Evolutionary conservation across 352 stramenopile species (phyloP).

Genomic region (Peronospora belbahrii): DNA sequence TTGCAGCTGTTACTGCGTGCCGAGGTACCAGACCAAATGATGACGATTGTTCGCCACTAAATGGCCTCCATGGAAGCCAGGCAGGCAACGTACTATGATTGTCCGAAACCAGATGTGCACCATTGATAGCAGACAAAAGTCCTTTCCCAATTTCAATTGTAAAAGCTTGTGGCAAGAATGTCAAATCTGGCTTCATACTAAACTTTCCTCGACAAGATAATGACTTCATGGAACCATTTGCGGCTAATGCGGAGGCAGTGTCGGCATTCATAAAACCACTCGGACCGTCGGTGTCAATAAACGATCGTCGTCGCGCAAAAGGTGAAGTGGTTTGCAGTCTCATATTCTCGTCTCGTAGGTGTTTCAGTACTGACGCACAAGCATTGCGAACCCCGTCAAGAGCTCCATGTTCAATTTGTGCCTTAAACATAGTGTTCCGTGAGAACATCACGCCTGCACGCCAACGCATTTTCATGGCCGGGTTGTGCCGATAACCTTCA

Average conservation of each 20-base stretch:
- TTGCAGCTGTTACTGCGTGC: conserved; percentile 4
- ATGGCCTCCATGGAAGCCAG: conserved; percentile 40
- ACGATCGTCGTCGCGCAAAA: conserved; percentile 4
- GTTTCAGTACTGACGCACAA: conserved; percentile 15
- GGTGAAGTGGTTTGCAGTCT: conserved; percentile 3
- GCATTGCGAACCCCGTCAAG: conserved; percentile 23
- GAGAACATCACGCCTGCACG: conserved; percentile 26
- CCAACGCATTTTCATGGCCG: conserved; percentile 18
- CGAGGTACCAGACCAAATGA: conserved; percentile 5
- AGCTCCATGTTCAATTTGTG: conserved; percentile 24
- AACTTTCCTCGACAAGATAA: conserved; percentile 5
- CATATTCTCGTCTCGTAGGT: conserved; percentile 11
- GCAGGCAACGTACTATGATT: conserved; percentile 29
- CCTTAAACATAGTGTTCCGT: conserved; percentile 20
- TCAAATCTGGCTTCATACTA: conserved; percentile 9
- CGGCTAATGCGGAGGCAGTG: conserved; percentile 4
- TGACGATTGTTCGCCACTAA: conserved; percentile 3
- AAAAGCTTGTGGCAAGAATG: conserved; percentile 29
- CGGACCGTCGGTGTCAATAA: conserved; percentile 3
- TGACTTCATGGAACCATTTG: not conserved
- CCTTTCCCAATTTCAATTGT: conserved; percentile 48
- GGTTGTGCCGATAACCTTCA: not conserved
- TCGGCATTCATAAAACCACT: not conserved
- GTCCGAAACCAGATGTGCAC: conserved; percentile 21
- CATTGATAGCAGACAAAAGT: conserved; percentile 32